Evolutionary conservation across 2,329 filamentous ascomycete species (phyloP).

Genomic region (Colletotrichum sp.): DNA sequence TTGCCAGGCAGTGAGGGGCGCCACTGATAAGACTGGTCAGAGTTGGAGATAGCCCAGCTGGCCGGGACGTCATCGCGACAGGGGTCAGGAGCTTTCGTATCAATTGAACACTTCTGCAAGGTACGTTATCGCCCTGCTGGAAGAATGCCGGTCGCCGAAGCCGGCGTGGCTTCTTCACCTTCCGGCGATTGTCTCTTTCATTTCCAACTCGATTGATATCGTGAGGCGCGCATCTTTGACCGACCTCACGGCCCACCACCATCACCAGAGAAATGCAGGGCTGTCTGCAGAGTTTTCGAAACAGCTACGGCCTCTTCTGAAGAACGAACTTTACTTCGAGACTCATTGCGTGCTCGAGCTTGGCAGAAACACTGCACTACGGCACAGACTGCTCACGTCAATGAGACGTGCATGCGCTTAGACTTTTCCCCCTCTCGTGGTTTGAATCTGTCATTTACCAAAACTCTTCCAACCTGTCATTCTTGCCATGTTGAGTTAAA

Average conservation of each 20-base stretch:
- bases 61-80: not conserved
- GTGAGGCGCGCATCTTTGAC: not conserved
- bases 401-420: not conserved
- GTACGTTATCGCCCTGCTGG: not conserved
- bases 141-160: not conserved
- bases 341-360: not conserved
- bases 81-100: not conserved
- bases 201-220: not conserved
- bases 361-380: not conserved
- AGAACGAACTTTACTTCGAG: not conserved
- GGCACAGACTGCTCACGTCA: not conserved
- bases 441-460: not conserved
- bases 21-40: constrained; percentile 3
- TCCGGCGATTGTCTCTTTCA: not conserved
- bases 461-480: not conserved
- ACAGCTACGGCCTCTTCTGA: not conserved
- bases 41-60: not conserved
- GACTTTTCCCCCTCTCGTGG: not conserved
- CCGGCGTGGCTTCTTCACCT: not conserved
- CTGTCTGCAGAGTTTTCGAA: not conserved
- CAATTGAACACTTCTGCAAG: not conserved
- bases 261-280: not conserved
- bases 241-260: not conserved
- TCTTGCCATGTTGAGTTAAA: not conserved
- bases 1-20: constrained; percentile 9